phyloP scores from a whole-genome alignment of 2,329 filamentous ascomycete genomes.

The Neonectria ditissima region DNA sequence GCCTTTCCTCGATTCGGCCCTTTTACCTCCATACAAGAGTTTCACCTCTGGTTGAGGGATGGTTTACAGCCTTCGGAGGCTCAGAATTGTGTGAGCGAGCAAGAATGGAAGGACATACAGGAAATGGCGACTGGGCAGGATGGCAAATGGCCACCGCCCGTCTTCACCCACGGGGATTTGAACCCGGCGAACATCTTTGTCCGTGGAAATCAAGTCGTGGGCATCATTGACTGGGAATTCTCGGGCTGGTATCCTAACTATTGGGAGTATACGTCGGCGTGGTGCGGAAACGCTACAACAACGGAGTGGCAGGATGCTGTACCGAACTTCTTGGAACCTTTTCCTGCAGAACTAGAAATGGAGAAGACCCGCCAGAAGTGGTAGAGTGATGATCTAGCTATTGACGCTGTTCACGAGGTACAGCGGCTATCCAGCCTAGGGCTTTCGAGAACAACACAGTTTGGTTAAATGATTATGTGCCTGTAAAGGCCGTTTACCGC shows the following conservation, averaged over 20 bases:
- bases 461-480: too few relatives aligned
- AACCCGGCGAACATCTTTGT: conserved; percentile 57
- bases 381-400: conserved; percentile 41
- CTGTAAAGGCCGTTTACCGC: too few relatives aligned
- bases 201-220: conserved; percentile 54
- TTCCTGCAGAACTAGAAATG: conserved; percentile 54
- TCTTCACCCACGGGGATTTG: conserved; percentile 61
- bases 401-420: neutral
- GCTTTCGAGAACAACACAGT: too few relatives aligned
- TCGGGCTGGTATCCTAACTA: conserved; percentile 50
- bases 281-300: conserved; percentile 8
- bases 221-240: conserved; percentile 55
- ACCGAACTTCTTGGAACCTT: conserved; percentile 52
- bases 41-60: conserved; percentile 48
- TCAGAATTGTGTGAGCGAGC: conserved; percentile 28
- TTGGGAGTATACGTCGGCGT: conserved; percentile 50
- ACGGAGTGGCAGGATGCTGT: conserved; percentile 46
- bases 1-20: conserved; percentile 44
- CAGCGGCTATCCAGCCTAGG: too few relatives aligned
- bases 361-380: conserved; percentile 53
- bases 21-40: conserved; percentile 46
- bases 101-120: conserved; percentile 44
- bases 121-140: conserved; percentile 52
- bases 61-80: conserved; percentile 39
- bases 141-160: conserved; percentile 48